phyloP scores from a whole-genome alignment of 495 filamentous ascomycete genomes.

The Xylaria grammica region DNA sequence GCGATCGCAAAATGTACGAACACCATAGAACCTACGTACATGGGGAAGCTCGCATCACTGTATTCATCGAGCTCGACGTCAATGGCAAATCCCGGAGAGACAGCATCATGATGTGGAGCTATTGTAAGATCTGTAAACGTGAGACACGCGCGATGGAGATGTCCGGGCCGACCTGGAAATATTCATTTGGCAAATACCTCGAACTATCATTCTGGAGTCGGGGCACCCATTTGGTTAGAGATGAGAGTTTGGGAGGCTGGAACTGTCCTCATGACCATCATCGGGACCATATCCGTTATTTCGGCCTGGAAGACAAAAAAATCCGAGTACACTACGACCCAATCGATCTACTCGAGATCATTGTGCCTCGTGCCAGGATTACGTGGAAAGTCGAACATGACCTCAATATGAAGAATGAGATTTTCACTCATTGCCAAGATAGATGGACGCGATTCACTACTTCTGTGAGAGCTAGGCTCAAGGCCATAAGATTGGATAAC shows the following conservation, averaged over 20 bases:
- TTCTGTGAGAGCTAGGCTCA: conserved; percentile 82
- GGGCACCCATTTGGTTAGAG: conserved; percentile 76
- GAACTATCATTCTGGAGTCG: conserved; percentile 96
- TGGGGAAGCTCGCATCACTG: conserved; percentile 89
- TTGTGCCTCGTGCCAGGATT: conserved; percentile 85
- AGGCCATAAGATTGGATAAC: conserved; percentile 86
- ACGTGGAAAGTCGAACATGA: conserved; percentile 98
- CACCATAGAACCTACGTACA: conserved; percentile 98
- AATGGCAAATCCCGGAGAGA: conserved; percentile 57
- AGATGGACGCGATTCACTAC: conserved; percentile 83
- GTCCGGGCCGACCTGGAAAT: conserved; percentile 97
- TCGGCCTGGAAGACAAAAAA: conserved; percentile 84
- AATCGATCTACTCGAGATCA: conserved; percentile 91
- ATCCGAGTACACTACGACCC: conserved; percentile 90
- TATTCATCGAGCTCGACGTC: conserved; percentile 77
- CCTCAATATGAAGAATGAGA: conserved; percentile 87
- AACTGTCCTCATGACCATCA: conserved; percentile 89
- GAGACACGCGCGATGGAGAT: conserved; percentile 91
- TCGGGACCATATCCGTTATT: conserved; percentile 88
- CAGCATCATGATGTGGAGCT: conserved; percentile 96
- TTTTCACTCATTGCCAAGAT: conserved; percentile 77
- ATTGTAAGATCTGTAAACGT: conserved; percentile 86
- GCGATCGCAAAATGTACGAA: conserved; percentile 86
- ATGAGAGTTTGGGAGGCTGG: conserved; percentile 51
- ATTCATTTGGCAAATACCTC: conserved; percentile 97